Percentiles rank a stretch among this genome's conserved stretches.
These are phyloP conservation scores for Thalassiosira hispida DNA, from an alignment of 352 stramenopile genomes.

Conservation along the genomic window DNA sequence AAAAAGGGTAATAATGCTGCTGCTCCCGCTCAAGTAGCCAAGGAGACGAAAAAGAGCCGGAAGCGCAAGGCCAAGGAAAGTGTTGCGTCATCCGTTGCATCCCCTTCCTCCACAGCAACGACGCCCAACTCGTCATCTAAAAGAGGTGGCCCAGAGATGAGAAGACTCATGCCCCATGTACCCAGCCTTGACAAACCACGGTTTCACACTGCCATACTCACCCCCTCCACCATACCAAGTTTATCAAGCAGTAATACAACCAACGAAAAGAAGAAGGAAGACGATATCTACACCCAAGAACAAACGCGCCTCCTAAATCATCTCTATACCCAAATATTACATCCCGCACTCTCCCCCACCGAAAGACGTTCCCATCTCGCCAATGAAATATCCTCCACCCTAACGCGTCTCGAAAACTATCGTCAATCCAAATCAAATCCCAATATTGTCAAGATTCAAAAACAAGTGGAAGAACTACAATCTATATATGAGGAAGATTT, in stretches of 20 bases:
- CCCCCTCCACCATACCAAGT: background rate
- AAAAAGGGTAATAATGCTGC: background rate
- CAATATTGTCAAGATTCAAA: conserved; percentile 22
- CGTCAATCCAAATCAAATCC: conserved; percentile 7
- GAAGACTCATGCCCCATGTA: conserved; percentile 4
- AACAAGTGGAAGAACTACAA: conserved; percentile 29
- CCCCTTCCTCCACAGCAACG: background rate
- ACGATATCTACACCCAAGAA: conserved; percentile 1
- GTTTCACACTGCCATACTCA: conserved; percentile 1
- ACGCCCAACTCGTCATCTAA: background rate
- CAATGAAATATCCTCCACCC: conserved; percentile 37
- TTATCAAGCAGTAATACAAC: background rate
- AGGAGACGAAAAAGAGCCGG: conserved; percentile 13
- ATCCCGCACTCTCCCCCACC: background rate
- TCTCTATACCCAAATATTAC: conserved; percentile 17
- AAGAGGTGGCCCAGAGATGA: background rate
- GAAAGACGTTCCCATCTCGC: conserved; percentile 35
- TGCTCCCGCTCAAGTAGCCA: background rate
- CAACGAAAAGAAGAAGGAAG: conserved; percentile 4
- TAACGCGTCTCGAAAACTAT: conserved; percentile 22
- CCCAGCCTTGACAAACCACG: background rate
- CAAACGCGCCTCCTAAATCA: background rate
- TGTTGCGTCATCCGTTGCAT: background rate
- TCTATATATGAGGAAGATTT: conserved; percentile 33
- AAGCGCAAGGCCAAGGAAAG: conserved; percentile 29